These are phyloP conservation scores for Fusarium nurragi DNA, from an alignment of 2,329 filamentous ascomycete genomes.

Conservation along the genomic window DNA sequence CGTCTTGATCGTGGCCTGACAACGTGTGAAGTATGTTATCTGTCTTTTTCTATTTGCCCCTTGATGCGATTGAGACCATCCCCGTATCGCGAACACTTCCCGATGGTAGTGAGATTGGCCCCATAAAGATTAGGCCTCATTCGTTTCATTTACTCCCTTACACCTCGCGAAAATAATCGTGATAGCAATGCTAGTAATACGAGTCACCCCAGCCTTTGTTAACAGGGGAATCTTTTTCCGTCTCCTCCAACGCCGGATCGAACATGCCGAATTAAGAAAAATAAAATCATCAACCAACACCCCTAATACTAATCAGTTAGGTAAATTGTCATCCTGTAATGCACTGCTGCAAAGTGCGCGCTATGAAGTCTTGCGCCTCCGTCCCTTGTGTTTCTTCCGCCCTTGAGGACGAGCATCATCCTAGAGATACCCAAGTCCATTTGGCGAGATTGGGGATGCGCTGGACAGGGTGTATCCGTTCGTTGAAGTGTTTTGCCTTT, in stretches of 20 bases:
- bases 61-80: not conserved
- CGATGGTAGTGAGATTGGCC: not conserved
- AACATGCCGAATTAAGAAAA: conserved; percentile 29
- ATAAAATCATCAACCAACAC: conserved; percentile 37
- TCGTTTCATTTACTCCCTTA: conserved; percentile 22
- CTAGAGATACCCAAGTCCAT: conserved; percentile 38
- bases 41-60: conserved; percentile 6
- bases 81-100: not conserved
- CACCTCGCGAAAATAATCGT: conserved; percentile 38
- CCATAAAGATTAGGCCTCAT: not conserved
- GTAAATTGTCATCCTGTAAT: not conserved
- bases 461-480: conserved; percentile 41
- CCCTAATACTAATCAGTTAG: conserved; percentile 23
- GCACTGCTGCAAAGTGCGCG: not conserved
- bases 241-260: conserved; percentile 43
- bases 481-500: conserved; percentile 54
- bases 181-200: conserved; percentile 26
- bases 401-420: conserved; percentile 22
- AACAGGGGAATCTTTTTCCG: conserved; percentile 46
- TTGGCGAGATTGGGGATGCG: conserved; percentile 36
- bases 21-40: not conserved
- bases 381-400: conserved; percentile 18
- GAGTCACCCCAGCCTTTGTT: conserved; percentile 28
- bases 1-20: not conserved
- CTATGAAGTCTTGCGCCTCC: conserved; percentile 33